Conservation (phyloP, 768 basidiomycete species). For the Cyclocybe aegerita region DNA sequence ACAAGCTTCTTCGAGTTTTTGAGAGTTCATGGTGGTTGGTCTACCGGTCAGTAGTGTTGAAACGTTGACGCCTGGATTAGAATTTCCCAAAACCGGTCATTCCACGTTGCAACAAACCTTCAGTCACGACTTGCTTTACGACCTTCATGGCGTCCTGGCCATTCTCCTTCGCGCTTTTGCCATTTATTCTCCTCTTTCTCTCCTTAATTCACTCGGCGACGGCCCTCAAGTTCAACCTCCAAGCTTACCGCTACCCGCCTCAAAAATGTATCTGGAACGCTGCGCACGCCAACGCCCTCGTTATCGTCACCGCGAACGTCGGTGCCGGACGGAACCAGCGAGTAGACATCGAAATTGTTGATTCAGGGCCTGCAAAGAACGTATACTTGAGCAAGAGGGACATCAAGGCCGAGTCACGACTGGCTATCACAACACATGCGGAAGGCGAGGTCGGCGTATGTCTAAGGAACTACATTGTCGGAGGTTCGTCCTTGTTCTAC, state of each 20-base stretch:
- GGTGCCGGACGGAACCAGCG: conserved; percentile 74
- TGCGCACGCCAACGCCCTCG: conserved; percentile 81
- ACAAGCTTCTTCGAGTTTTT: no score
- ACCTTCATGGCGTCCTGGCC: conserved; percentile 16
- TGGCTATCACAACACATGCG: conserved; percentile 91
- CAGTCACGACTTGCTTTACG: conserved; percentile 5
- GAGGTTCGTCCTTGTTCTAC: conserved; percentile 41
- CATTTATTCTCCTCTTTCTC: conserved; percentile 24
- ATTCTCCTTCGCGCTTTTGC: conserved; percentile 15
- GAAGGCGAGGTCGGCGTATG: conserved; percentile 97
- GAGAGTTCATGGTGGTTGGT: no score
- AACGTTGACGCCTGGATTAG: no score
- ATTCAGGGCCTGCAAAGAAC: conserved; percentile 82
- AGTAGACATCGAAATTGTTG: conserved; percentile 92
- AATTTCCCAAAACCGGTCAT: no score
- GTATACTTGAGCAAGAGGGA: conserved; percentile 88
- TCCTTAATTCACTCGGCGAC: conserved; percentile 28
- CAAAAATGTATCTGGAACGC: conserved; percentile 95
- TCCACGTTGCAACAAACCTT: conserved; percentile 2
- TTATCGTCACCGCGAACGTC: conserved; percentile 95
- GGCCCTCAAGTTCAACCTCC: conserved; percentile 87
- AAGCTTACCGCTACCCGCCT: conserved; percentile 68
- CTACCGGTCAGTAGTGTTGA: no score
- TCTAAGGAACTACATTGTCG: conserved; percentile 78
- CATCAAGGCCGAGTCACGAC: conserved; percentile 86